Evolutionary conservation across 2,329 filamentous ascomycete species (phyloP), one percentile per base, ranked within the genome.

Genomic region (Trichoderma polysporum): DNA sequence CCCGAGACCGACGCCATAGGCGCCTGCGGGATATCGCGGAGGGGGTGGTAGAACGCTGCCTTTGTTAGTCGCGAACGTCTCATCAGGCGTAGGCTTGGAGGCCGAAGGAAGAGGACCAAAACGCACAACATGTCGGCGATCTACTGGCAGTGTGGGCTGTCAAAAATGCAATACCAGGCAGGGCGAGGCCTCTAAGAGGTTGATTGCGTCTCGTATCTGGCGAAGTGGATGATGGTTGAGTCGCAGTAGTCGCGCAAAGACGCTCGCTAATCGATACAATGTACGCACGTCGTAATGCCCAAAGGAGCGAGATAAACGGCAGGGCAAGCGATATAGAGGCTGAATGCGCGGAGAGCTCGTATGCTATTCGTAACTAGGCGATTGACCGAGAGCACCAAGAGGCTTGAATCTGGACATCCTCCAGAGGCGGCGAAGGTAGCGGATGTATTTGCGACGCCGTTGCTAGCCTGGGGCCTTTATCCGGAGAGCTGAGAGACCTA

Each of bases 11-110:
- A 87, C 87, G 72, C 90, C 89, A 81, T 91, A 91, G 70, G 90
- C 88, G 74, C 88, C 86, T 71, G 88, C 87, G 66, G 92, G 90
- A 82, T 97, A 97, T 78, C 93, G 88, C 68, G 91, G 90, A 69
- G 92, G 93, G 70, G 93, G 94, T 68, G 94, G 93, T 73, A 97
- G 86, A 73, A 96, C 93, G 80, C 91, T 93, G 71, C 19, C 37
- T 41, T 47, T 9, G 65, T 69, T 41, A 68, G 59, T 45, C 56
- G 70, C 41, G 68, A 71, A 66, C 19, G 4, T 49, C 41, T 6
- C 7, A 41, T 62, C 27, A 37, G 39, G 17, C n/a, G 33, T 31
- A 5, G 45, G 13, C 10, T 19, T 10, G 22, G 41, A 22, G 22
- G 9, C 27, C 17, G 33, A 4, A 22, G 50, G 22, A 6, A 13